Evolutionary conservation across 495 filamentous ascomycete genomes (phyloP), one percentile per base, ranked within the genome.

Genomic region (Cercophora scortea): DNA sequence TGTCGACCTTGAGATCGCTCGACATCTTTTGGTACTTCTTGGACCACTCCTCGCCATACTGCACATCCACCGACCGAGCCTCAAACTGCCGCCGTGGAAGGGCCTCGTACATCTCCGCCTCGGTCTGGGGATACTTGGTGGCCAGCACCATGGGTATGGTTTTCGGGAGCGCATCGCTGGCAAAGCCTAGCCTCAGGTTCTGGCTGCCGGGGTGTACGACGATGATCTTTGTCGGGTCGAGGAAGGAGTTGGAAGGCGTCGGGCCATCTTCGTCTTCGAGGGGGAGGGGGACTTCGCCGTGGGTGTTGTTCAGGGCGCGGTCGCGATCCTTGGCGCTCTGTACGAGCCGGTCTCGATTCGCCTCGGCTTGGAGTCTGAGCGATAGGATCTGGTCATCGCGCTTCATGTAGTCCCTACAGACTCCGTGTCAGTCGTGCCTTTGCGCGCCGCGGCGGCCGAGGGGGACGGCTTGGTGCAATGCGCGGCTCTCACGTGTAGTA

Each of bases 121-220:
- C 93, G 49, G 79, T 90, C 49, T 80, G 79, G 16, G 71, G 62
- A 57, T 84, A 86, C 60, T 82, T 88, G 50, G 85, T 81, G 10
- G 91, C 93, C 60, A 96, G 87, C 0, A 87, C 82, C 87, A 95
- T 97, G 5, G 94, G 94, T 32, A 97, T 78, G 2, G 88, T 92
- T 69, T 91, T 95, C 0, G 93, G 93, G 34, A 98, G 69, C 17
- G 91, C 93, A 74, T 98, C 93, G 61, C 88, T 96, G 6, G 92
- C 88, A 45, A 96, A 77, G 0, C 93, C 93, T 55, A 98, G 89
- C 34, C 93, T 79, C 49, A 97, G 67, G 53, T 97, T 97, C 71
- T 98, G 93, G 62, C 90, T 96, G n/a, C 93, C 93, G n/a, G 92
- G 80, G 64, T 98, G 93, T 50, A 98, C 88, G 35, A 97, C 86